Percentiles rank a stretch among this genome's conserved stretches.
Conservation (phyloP, 2,329 filamentous ascomycete genomes). For the Akanthomyces dipterigenus region DNA sequence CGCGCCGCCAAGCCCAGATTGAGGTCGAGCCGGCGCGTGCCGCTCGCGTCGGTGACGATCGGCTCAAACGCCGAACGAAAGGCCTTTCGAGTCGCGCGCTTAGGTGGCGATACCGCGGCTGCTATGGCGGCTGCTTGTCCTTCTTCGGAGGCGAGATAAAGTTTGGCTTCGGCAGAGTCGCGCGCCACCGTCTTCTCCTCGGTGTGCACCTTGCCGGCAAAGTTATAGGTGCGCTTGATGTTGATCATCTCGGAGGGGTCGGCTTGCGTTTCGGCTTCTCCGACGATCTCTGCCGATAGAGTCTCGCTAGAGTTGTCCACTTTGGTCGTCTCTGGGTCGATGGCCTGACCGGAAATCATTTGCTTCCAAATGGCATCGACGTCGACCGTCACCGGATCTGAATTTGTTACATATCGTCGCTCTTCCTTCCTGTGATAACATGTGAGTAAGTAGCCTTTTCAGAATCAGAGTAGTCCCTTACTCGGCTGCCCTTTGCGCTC, state of each 20-base stretch:
- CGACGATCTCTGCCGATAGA: background rate
- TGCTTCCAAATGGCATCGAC: conserved; percentile 65
- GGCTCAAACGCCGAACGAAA: conserved; percentile 61
- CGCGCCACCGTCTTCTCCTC: conserved; percentile 64
- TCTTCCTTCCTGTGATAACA: conserved; percentile 46
- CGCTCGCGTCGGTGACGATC: conserved; percentile 30
- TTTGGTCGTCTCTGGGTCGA: conserved; percentile 7
- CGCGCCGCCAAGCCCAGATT: conserved; percentile 48
- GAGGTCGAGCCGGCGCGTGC: conserved; percentile 44
- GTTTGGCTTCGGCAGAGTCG: conserved; percentile 58
- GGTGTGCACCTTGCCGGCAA: conserved; percentile 64
- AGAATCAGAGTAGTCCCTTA: conserved; percentile 24
- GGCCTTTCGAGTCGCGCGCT: conserved; percentile 44
- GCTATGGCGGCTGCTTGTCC: conserved; percentile 16
- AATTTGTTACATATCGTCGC: conserved; percentile 42
- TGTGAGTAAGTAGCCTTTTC: conserved; percentile 12
- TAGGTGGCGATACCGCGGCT: conserved; percentile 26
- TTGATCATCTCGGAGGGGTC: conserved; percentile 41
- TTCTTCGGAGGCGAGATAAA: conserved; percentile 51
- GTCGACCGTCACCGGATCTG: conserved; percentile 59
- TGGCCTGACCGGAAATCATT: conserved; percentile 45
- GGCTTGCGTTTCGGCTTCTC: conserved; percentile 15
- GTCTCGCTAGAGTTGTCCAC: background rate
- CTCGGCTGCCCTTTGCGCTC: conserved; percentile 62
- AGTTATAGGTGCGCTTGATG: conserved; percentile 67